Evolutionary conservation across 768 basidiomycete species (phyloP).

Genomic region (Porpolomopsis calyptriformis): DNA sequence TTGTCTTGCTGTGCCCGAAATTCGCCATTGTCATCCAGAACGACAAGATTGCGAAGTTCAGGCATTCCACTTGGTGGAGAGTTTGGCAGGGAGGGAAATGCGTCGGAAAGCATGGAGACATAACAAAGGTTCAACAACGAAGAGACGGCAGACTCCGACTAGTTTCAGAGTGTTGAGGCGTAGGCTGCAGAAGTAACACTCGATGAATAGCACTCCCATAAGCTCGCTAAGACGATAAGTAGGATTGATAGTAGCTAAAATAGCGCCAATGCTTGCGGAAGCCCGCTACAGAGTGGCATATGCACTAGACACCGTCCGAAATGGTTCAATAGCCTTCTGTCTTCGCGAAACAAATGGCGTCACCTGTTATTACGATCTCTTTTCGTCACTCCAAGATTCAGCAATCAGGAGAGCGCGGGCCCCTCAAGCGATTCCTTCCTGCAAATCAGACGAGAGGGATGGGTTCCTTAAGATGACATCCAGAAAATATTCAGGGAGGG

Average conservation of each 20-base stretch:
- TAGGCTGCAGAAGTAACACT: slow-evolving; percentile 2
- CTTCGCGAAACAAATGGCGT: slow-evolving; percentile 6
- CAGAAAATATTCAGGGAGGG: slow-evolving; percentile 53
- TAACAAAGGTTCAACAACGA: slow-evolving; percentile 61
- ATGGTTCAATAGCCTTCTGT: not conserved
- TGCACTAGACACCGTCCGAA: slow-evolving; percentile 31
- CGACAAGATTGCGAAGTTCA: slow-evolving; percentile 47
- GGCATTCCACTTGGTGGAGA: slow-evolving; percentile 51
- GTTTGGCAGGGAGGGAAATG: slow-evolving; percentile 43
- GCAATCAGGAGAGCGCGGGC: slow-evolving; percentile 44
- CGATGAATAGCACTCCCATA: slow-evolving; percentile 32
- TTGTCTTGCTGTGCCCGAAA: slow-evolving; percentile 27
- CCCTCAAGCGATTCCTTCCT: slow-evolving; percentile 49
- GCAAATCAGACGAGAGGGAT: slow-evolving; percentile 47
- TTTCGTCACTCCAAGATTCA: slow-evolving; percentile 57
- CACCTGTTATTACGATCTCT: slow-evolving; percentile 80
- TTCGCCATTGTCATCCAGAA: slow-evolving; percentile 51
- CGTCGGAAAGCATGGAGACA: slow-evolving; percentile 44
- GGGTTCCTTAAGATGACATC: slow-evolving; percentile 41
- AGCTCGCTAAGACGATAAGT: slow-evolving; percentile 66
- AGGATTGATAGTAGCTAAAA: slow-evolving; percentile 75
- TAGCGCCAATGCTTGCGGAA: slow-evolving; percentile 74
- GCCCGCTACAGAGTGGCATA: slow-evolving; percentile 83
- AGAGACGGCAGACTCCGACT: slow-evolving; percentile 56
- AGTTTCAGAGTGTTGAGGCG: slow-evolving; percentile 41